Evolutionary conservation across 2,329 filamentous ascomycete genomes (phyloP), one percentile per base, ranked within the genome.

Genomic region (Myriosclerotinia curreyana): DNA sequence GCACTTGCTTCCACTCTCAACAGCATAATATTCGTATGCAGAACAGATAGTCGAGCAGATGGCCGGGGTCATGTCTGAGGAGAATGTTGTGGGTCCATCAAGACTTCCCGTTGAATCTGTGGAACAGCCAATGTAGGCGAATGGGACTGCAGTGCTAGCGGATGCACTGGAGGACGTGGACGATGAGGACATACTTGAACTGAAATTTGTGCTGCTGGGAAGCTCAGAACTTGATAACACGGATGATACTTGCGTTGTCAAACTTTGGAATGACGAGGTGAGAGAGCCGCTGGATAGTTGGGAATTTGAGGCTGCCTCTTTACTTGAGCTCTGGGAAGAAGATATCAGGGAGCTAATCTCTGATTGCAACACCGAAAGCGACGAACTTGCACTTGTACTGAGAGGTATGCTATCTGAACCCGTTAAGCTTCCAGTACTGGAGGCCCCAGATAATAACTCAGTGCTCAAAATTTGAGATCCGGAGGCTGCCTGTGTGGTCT

Each of bases 81-180:
- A 60, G n/a, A n/a, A 38, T 20, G 38, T 38, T 17, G 44, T 46
- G 28, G 62, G 62, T 0, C 62, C 54, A 28, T 64, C 53, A 5
- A 64, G 38, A 20, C 36, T 59, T n/a, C 54, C 62, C 15, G 53
- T 51, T 40, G 40, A 34, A 46, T 60, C 51, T n/a, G 25, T 34
- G n/a, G 62, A 58, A 51, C 62, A 64, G 17, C 62, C 62, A 2
- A 64, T 42, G 20, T 64, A 60, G 28, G 42, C 62, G 3, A 60
- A 64, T 52, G 46, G 20, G 5, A 44, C 20, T 15, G 54, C 40
- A 15, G 54, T 44, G 28, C 22, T 52, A 15, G 62, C 54, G 20
- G 46, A 56, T 25, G 46, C 46, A 53, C 36, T 34, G 34, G 59
- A 34, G 20, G 11, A 34, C 20, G 49, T 34, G 15, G 25, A 44